Base-by-base conservation (phyloP, 164 flowering plant species). In the Kingdonia uniflora region DNA sequence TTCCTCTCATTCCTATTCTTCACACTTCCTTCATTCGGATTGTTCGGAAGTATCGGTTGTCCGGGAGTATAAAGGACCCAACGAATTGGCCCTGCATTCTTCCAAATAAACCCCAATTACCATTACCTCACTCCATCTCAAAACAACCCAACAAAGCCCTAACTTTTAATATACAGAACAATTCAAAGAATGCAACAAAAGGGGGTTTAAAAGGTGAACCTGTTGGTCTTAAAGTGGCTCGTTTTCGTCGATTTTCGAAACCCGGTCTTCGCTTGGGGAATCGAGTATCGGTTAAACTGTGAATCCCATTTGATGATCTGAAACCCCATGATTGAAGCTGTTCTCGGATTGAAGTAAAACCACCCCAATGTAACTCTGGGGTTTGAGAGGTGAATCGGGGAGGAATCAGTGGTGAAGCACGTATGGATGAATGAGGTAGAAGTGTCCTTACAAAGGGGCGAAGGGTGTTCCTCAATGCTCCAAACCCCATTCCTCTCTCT, bases 21-120 rank as follows among this genome's bases (percentile, higher is more conserved):
- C 46, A 83, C 80, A 67, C 92, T 83, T 49, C 90, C 87, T 67
- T 77, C 80, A 66, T 85, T 91, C 15, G 98, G 95, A 24, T 64
- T 73, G 42, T 69, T 81, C 1, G 81, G 70, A 52, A 64, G 73
- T 45, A 80, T 73, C 1, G 83, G 82, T 55, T 81, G 71, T 33
- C 84, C 88, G 19, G 86, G 87, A 1, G 62, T 68, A 59, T 69
- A 74, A 61, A 72, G 71, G 22, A 85, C 82, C 84, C 82, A 79
- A 14, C 84, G 82, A 76, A 78, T 80, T 6, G 96, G 95, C 13
- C 95, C 97, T 87, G 74, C 66, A 79, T 66, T 57, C 42, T 45
- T 19, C 40, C 11, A 49, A 49, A 45, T 53, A 25, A 46, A 29
- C 35, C 8, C 4, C 8, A 29, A 29, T 29, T 8, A 29, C 6